Evolutionary conservation across 176 grass and related monocot species (phyloP).

Genomic region (Avena insularis): DNA sequence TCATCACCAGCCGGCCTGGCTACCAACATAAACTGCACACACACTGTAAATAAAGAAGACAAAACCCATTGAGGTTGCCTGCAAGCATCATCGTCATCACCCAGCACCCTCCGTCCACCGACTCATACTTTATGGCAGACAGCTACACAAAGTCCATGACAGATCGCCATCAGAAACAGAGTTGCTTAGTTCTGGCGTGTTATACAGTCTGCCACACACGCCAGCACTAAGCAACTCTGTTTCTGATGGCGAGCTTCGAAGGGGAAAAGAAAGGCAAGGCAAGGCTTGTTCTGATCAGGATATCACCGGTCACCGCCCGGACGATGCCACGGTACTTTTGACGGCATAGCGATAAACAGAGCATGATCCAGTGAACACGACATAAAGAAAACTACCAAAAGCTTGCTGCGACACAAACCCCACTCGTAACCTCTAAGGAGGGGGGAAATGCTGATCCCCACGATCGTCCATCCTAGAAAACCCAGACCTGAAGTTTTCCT

Average conservation of each 20-base stretch:
- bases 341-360: neutral
- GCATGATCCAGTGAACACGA: neutral
- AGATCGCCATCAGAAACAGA: too few relatives aligned
- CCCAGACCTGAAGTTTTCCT: neutral
- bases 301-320: too few relatives aligned
- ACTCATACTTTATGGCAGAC: neutral
- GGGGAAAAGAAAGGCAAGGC: too few relatives aligned
- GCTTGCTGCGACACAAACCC: neutral
- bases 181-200: too few relatives aligned
- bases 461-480: neutral
- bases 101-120: neutral
- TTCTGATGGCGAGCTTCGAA: too few relatives aligned
- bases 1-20: neutral
- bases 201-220: neutral
- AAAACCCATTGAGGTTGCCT: neutral
- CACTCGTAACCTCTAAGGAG: neutral
- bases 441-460: neutral
- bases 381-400: neutral
- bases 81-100: neutral
- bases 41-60: neutral
- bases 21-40: neutral
- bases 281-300: too few relatives aligned
- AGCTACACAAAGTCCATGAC: neutral
- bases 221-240: neutral
- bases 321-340: neutral